Percentiles rank a stretch among this genome's conserved stretches.
Evolutionary conservation across 2,329 filamentous ascomycete species (phyloP).

Genomic region (Cordyceps tenuipes): DNA sequence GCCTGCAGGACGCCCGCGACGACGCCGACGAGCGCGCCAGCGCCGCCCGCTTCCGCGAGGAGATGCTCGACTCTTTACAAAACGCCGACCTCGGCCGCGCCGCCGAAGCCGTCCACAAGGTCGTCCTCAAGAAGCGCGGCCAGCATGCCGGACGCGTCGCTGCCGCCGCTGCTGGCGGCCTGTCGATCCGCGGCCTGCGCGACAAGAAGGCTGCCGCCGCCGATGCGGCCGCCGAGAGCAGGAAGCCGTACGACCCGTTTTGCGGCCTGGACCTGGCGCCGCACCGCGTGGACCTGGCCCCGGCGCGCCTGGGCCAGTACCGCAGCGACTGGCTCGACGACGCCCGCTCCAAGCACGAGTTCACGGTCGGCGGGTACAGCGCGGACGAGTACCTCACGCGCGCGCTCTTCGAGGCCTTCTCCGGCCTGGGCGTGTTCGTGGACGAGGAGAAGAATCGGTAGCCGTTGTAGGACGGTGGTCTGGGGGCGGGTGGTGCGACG

Average conservation of each 20-base stretch:
- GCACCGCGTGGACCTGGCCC: slow-evolving; percentile 56
- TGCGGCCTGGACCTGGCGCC: slow-evolving; percentile 62
- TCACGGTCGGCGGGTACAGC: slow-evolving; percentile 74
- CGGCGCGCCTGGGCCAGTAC: slow-evolving; percentile 51
- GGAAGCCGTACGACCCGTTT: slow-evolving; percentile 82
- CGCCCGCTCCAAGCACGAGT: slow-evolving; percentile 55
- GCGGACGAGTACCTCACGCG: slow-evolving; percentile 73
- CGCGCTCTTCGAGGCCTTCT: slow-evolving; percentile 81
- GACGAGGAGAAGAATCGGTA: slow-evolving; percentile 58
- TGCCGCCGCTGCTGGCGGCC: slow-evolving; percentile 26
- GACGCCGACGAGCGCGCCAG: slow-evolving; percentile 62
- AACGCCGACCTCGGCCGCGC: slow-evolving; percentile 53
- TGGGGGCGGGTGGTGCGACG: slow-evolving; percentile 29
- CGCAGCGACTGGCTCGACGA: slow-evolving; percentile 65
- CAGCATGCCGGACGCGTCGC: slow-evolving; percentile 35
- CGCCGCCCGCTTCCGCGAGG: slow-evolving; percentile 54
- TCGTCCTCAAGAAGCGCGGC: slow-evolving; percentile 66
- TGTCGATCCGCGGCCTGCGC: slow-evolving; percentile 75
- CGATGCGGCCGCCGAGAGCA: slow-evolving; percentile 35
- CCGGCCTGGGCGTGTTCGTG: slow-evolving; percentile 79
- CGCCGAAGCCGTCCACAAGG: slow-evolving; percentile 47
- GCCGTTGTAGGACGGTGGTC: slow-evolving; percentile 21
- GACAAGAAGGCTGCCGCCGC: slow-evolving; percentile 38
- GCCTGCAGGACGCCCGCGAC: slow-evolving; percentile 56
- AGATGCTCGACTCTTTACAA: slow-evolving; percentile 63